Base-by-base conservation (phyloP, 257 asterid genomes). In the Salvia miltiorrhiza region DNA sequence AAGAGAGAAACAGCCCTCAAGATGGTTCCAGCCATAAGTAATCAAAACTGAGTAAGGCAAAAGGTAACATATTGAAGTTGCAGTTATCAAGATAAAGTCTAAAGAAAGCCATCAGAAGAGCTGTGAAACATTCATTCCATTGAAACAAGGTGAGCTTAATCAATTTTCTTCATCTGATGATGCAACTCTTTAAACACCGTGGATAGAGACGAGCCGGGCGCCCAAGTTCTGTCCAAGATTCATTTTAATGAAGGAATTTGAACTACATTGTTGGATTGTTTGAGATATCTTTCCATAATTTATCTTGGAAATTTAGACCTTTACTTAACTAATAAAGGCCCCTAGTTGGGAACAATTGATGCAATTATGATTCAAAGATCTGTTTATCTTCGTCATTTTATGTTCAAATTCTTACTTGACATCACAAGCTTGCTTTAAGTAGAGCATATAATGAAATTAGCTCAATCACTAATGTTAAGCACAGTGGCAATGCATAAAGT, bases 11-110 rank as follows among this genome's bases (percentile, higher is more conserved):
- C 16, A 69, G 79, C 80, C 68, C 74, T 63, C 79, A 77, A 65
- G 66, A 69, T 71, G 40, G 71, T 33, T 69, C 77, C 17, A 65
- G 73, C 73, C 72, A 77, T 71, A 80, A 67, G 66, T 76, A 77
- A 79, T 54, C 71, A 65, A 35, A 60, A 37, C 63, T 45, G 65
- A 50, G 64, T n/a, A n/a, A 45, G 53, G 72, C 58, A 47, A 56
- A 65, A 43, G 6, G 17, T 32, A 23, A 7, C 40, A 35, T 35
- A 26, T 26, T 26, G 30, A 26, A 26, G 30, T 26, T 26, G 30
- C 30, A 26, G 30, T 1, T 26, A 26, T 26, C 30, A 26, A 1
- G 40, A 5, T 7, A 7, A 6, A 1, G 10, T 35, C 69, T 54
- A 43, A 67, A 17, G 67, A 49, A 63, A 54, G 50, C 68, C 33